Evolutionary conservation across 1,139 yeast genomes (phyloP), one percentile per base, ranked within the genome.

Genomic region (Magnusiomyces fungicola): DNA sequence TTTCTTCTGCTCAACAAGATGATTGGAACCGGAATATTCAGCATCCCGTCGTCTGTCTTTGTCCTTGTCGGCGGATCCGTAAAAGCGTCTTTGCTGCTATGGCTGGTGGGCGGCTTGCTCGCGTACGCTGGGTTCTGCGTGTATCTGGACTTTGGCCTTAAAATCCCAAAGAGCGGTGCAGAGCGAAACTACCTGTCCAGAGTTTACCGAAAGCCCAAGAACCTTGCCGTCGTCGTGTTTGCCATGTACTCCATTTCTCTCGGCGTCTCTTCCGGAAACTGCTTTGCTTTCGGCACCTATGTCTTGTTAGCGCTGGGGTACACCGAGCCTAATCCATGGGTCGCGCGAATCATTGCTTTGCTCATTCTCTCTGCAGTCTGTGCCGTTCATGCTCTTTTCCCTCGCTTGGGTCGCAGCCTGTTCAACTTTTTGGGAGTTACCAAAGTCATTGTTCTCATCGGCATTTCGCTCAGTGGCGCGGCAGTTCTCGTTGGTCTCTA

Each of bases 1-100:
- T 80, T 80, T 58, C 68, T 84, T 49, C 81, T 84, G 64, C 73
- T 85, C 60, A 86, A 86, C 64, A 74, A 95, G 65, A 85, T 85
- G 81, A 74, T 87, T 57, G 96, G 96, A 56, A 86, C 95, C 9
- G 96, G 95, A 64, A 84, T 87, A 48, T 87, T 87, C 65, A 81
- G 92, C 39, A 83, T 90, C 3, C 88, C 94, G 3, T 80, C 92
- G n/a, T 80, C 87, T 19, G 84, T 87, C 53, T 83, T 75, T 59
- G 63, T 71, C 2, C 71, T 81, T 53, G 75, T 83, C 27, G 94
- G 95, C 3, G 23, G 39, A 18, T 81, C 90, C 18, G 86, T 86
- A 14, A 95, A 95, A 19, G 69, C 84, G 43, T 69, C 90, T 1
- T 70, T 87, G 50, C 67, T 83, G 52, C 70, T 87, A 66, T 87